Conservation (phyloP, 805 yeast genomes). For the Ogataea glucozyma region DNA sequence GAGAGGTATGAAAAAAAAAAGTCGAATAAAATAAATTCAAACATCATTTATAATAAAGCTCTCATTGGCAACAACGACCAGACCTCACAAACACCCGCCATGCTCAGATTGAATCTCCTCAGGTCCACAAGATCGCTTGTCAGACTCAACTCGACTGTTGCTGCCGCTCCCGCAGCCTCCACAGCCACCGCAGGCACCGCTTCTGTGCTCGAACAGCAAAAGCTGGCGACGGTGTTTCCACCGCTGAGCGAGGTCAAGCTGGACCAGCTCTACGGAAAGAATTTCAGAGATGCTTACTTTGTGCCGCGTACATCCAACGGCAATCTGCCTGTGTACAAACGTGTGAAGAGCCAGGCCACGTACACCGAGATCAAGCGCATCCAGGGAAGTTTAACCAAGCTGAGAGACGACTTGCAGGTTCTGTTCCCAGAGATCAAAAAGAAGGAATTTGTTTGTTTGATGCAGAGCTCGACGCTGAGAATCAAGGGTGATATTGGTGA, state of each 20-base stretch:
- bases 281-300: conserved; percentile 42
- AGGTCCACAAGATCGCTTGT: conserved; percentile 6
- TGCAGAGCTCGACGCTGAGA: conserved; percentile 53
- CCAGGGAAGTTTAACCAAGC: conserved; percentile 63
- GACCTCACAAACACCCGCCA: not conserved
- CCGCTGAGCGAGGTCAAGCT: conserved; percentile 24
- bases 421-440: conserved; percentile 49
- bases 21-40: not conserved
- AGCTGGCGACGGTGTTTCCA: conserved; percentile 29
- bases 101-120: conserved; percentile 6
- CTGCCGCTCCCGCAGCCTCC: no score
- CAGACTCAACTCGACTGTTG: conserved; percentile 22
- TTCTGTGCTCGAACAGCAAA: no score
- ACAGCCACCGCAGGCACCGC: no score
- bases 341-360: conserved; percentile 58
- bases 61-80: not conserved
- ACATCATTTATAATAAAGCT: not conserved
- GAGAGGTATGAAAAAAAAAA: not conserved
- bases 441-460: conserved; percentile 45
- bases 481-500: conserved; percentile 49
- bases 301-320: conserved; percentile 58
- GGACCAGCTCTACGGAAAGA: conserved; percentile 31
- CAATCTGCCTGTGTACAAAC: conserved; percentile 80
- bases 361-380: conserved; percentile 74
- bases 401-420: conserved; percentile 64